Base-by-base conservation (phyloP, 1,284 basidiomycete genomes). In the Heterobasidion parviporum region DNA sequence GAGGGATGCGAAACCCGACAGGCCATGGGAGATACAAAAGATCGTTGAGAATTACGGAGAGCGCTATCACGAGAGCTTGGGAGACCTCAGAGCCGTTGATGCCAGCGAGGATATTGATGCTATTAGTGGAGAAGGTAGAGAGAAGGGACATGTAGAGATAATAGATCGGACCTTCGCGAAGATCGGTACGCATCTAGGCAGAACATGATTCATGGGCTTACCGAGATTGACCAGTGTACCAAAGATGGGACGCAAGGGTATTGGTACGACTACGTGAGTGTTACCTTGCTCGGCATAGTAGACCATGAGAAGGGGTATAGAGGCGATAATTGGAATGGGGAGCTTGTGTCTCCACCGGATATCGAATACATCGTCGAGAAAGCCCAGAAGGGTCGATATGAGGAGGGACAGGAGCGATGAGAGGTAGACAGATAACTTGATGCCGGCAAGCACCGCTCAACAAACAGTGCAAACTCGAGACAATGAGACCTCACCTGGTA, bases 321-420 rank as follows among this genome's bases (percentile, higher is more conserved):
- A 92, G 0, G 94, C 93, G 56, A 99, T 90, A 65, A 99, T 83
- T 0, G 94, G 97, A 55, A 99, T 97, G 0, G 97, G 97, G 8
- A 99, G 72, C 70, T 99, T 99, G 74, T 98, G 94, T 58, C 97
- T 74, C 97, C 97, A 99, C 10, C 97, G 85, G 62, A 99, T 98
- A 68, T 99, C 97, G 64, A 99, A 99, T 1, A 99, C 82, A 69
- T 99, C 97, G 67, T 99, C 97, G 50, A 98, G 76, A 66, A 99
- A 98, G 8, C 97, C 96, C 2, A 99, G 82, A 60, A 99, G 80
- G 0, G 94, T 94, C 0, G 97, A 95, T 32, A 93, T 92, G 32
- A 98, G 74, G 20, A 99, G 78, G 0, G 92, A 94, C 12, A 99
- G 78, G 8, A 99, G 70, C 1, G 94, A 94, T 0, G 96, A 96